These are phyloP conservation scores for Phytophthora citrophthora DNA, from an alignment of 352 stramenopile genomes.

Conservation along the genomic window DNA sequence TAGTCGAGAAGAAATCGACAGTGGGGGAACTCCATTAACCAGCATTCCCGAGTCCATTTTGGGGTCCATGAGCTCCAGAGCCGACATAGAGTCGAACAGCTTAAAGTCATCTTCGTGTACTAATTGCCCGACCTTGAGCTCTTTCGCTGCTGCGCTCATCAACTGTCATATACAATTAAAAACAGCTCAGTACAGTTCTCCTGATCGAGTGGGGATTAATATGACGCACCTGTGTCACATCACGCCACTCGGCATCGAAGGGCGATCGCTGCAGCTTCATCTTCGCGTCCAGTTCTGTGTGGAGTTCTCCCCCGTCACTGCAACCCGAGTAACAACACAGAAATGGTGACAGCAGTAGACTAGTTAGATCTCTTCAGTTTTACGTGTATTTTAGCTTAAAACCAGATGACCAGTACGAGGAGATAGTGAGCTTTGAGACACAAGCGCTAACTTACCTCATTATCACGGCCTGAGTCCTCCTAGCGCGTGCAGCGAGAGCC, in stretches of 20 bases:
- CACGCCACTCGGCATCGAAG: conserved; percentile 39
- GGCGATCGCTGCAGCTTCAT: conserved; percentile 34
- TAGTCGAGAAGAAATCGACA: conserved; percentile 63
- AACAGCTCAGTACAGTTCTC: conserved; percentile 3
- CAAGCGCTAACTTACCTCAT: conserved; percentile 26
- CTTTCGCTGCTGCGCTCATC: conserved; percentile 67
- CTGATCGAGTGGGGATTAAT: background rate
- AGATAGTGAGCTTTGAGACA: background rate
- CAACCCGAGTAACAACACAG: conserved; percentile 21
- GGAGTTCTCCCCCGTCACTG: conserved; percentile 40
- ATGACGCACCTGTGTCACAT: conserved; percentile 57
- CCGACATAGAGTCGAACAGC: conserved; percentile 95
- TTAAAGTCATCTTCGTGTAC: conserved; percentile 87
- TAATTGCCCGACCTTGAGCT: conserved; percentile 83
- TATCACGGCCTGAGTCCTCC: conserved; percentile 6
- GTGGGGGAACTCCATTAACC: conserved; percentile 59
- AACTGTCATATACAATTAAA: conserved; percentile 36
- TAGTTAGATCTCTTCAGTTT: conserved; percentile 32
- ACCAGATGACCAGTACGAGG: conserved; percentile 3
- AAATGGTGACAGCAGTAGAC: conserved; percentile 27
- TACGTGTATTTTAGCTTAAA: conserved; percentile 1
- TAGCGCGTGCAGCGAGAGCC: conserved; percentile 8
- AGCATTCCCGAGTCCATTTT: conserved; percentile 95
- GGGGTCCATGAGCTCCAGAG: conserved; percentile 93
- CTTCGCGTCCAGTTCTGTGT: conserved; percentile 38